Percentiles rank a stretch among this genome's conserved stretches.
These are phyloP conservation scores for Solanum hybrid DNA, from an alignment of 305 asterid species.

Conservation along the genomic window DNA sequence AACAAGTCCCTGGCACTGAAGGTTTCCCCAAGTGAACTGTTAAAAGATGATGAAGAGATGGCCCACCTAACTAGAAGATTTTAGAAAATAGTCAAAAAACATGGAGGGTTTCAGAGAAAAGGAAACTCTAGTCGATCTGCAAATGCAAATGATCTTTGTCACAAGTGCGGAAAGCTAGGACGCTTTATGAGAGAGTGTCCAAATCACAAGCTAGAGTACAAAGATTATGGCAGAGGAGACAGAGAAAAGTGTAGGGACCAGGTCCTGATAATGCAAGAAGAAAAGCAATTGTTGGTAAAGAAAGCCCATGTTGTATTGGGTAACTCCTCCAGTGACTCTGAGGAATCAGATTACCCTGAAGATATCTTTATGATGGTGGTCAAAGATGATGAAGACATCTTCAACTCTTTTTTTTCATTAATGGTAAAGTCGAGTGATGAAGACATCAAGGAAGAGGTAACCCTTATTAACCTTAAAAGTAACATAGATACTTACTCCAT, in stretches of 20 bases:
- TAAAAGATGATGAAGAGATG: neutral
- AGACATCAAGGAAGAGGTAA: no score
- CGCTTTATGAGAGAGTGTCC: neutral
- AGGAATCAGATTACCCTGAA: neutral
- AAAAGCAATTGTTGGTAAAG: no score
- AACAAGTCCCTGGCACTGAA: neutral
- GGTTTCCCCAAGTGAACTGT: neutral
- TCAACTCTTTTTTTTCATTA: neutral
- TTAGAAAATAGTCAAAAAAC: neutral
- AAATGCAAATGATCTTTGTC: neutral
- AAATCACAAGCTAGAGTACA: neutral
- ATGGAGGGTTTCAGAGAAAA: neutral
- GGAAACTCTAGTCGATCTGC: neutral
- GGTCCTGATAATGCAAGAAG: no score
- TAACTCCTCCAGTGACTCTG: neutral
- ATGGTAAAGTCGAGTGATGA: neutral
- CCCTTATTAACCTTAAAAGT: neutral
- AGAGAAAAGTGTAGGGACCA: neutral
- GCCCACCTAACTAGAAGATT: neutral
- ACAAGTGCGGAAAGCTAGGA: neutral
- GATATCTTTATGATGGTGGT: neutral
- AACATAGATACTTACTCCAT: neutral
- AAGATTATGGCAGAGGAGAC: neutral
- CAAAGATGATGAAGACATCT: neutral
- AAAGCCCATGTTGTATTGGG: neutral